Conservation (phyloP, 805 yeast genomes). For the Kuraishia floccosa region DNA sequence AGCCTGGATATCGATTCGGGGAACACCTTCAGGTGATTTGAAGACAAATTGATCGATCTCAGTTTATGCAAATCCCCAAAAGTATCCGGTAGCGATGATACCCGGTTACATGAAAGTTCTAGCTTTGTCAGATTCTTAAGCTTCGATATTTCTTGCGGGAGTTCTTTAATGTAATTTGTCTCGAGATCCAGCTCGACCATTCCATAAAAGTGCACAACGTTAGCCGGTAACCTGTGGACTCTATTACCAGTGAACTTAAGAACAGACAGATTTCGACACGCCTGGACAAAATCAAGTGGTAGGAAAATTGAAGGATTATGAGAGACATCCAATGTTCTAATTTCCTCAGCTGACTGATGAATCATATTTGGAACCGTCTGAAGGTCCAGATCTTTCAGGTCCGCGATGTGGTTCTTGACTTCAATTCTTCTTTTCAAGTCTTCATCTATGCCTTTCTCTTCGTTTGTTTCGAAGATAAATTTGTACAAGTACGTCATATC, state of each 20-base stretch:
- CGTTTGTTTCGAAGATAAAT: constrained; percentile 58
- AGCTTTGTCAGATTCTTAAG: constrained; percentile 44
- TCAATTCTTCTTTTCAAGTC: constrained; percentile 60
- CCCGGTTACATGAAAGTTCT: constrained; percentile 66
- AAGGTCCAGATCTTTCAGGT: constrained; percentile 60
- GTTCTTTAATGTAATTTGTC: constrained; percentile 59
- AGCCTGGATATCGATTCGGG: constrained; percentile 61
- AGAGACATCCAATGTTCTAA: constrained; percentile 72
- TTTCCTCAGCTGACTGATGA: constrained; percentile 71
- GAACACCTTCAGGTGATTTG: constrained; percentile 54
- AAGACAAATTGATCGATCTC: constrained; percentile 60
- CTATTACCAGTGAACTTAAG: constrained; percentile 65
- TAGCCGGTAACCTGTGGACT: constrained; percentile 61
- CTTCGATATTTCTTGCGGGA: constrained; percentile 46
- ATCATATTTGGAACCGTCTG: constrained; percentile 80
- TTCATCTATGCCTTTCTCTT: constrained; percentile 47
- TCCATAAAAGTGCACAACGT: constrained; percentile 57
- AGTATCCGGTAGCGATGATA: constrained; percentile 47
- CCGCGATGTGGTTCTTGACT: constrained; percentile 61
- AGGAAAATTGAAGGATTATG: constrained; percentile 78
- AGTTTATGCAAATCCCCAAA: constrained; percentile 45
- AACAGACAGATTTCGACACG: constrained; percentile 55
- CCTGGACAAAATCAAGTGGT: constrained; percentile 79
- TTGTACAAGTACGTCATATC: constrained; percentile 77
- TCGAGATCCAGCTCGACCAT: constrained; percentile 63